These are phyloP conservation scores for Hypomyces perniciosus DNA, from an alignment of 2,329 filamentous ascomycete species.

Conservation along the genomic window DNA sequence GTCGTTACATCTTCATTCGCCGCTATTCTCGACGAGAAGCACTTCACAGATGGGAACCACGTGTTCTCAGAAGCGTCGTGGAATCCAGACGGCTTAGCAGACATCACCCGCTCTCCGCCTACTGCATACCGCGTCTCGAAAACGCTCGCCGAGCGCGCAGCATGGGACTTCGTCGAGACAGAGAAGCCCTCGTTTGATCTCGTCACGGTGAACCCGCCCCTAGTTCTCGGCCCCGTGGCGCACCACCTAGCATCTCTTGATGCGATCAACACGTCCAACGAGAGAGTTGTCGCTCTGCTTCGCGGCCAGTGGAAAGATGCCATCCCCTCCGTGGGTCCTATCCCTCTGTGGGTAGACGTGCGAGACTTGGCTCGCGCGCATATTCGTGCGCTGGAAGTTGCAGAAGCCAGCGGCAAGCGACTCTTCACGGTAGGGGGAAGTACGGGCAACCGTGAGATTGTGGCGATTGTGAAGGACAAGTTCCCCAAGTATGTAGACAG, in stretches of 20 bases:
- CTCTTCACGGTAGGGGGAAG: slow-evolving; percentile 44
- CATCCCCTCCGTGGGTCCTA: slow-evolving; percentile 36
- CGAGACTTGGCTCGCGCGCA: slow-evolving; percentile 50
- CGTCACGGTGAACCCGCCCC: slow-evolving; percentile 48
- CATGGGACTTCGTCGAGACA: slow-evolving; percentile 45
- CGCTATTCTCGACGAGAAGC: slow-evolving; percentile 38
- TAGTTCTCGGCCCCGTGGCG: slow-evolving; percentile 49
- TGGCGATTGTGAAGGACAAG: slow-evolving; percentile 35
- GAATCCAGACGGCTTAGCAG: slow-evolving; percentile 46
- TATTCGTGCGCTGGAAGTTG: slow-evolving; percentile 43
- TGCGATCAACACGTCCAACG: slow-evolving; percentile 48
- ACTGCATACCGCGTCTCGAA: slow-evolving; percentile 51
- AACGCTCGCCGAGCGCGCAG: slow-evolving; percentile 46
- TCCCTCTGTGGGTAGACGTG: slow-evolving; percentile 49
- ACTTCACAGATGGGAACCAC: slow-evolving; percentile 31
- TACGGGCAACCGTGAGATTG: slow-evolving; percentile 42
- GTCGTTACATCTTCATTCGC: slow-evolving; percentile 56
- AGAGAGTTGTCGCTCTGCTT: slow-evolving; percentile 45
- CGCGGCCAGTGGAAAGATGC: slow-evolving; percentile 42
- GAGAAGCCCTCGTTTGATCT: slow-evolving; percentile 43
- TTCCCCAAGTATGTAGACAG: slow-evolving; percentile 46
- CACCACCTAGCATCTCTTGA: slow-evolving; percentile 41
- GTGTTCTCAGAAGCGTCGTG: slow-evolving; percentile 44
- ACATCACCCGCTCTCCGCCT: slow-evolving; percentile 33
- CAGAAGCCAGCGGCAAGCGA: slow-evolving; percentile 43